Evolutionary conservation across 2,329 filamentous ascomycete genomes (phyloP), one percentile per base, ranked within the genome.

Genomic region (Thermoascus crustaceus): DNA sequence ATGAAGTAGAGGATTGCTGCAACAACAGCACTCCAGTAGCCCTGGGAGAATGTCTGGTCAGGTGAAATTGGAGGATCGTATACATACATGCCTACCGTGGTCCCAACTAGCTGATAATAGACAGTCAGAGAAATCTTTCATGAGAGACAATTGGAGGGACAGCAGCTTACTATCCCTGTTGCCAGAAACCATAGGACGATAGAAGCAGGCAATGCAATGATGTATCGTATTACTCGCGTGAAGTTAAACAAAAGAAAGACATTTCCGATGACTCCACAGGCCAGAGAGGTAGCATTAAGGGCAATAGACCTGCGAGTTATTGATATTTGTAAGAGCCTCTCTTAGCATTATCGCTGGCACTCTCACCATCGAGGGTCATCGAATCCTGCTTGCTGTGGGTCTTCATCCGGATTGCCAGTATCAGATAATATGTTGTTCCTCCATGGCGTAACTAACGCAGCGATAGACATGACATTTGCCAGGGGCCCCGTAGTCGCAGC

Each of bases 391-490:
- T 77, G 75, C 9, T 66, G 48, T 30, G 67, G 43, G 17, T 37
- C 46, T 21, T 48, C 69, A 45, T 77, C 78, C 2, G 69, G 54
- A 4, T 70, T 63, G 0, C 54, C 49, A 7, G 43, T 39, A 43
- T 66, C 64, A 0, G 70, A 67, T 30, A 67, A 54, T 24, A 73
- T 62, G 26, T 68, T 52, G 35, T 69, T 66, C 41, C 84, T 72
- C 88, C 87, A 94, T 14, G 76, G 76, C 18, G 78, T 79, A 1
- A 85, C 84, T n/a, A 94, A 69, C 5, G 87, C 85, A 42, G 83
- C 86, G 39, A 94, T 86, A 38, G 82, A 89, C 60, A 91, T 82
- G 19, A 91, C 79, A 39, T 88, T 94, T 2, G 88, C 88, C 7
- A 94, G 75, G 0, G 88, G 88, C 1, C 85, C 86, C 2, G 91